Base-by-base conservation (phyloP, 768 basidiomycete genomes). In the Serpula lacrymans region DNA sequence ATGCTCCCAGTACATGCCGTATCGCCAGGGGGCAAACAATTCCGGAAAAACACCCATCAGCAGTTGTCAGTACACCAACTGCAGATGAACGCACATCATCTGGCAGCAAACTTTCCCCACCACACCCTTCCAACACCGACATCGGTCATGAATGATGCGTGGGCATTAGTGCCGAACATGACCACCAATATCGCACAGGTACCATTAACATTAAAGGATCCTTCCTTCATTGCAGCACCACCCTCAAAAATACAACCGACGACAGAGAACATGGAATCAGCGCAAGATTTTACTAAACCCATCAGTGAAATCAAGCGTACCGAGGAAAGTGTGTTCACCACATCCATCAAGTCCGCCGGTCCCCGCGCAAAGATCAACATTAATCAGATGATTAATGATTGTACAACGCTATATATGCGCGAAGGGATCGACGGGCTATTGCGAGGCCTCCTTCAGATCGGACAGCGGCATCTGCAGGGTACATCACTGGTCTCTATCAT, bases 91-190 rank as follows among this genome's bases (percentile, higher is more conserved):
- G 14, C 41, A 5, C 53, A 44, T 24, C 46, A 36, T n/a, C n/a
- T 62, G 37, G 42, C 39, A 34, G 28, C 26, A n/a, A 53, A 36
- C 30, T 55, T 62, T 41, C 11, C 14, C 6, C 5, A 14, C 22
- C 20, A 9, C 8, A 25, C 25, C 17, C 45, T 62, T 4, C 60
- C 57, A 4, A 8, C 30, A 0, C 55, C 62, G n/a, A 34, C 42
- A 12, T 34, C 26, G 11, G 24, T 42, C 22, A 38, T 55, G 26
- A 43, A n/a, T 32, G 49, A 42, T n/a, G 48, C 49, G 10, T 62
- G 60, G 60, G 29, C 37, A 6, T 38, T 47, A 25, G n/a, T 59
- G 22, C 60, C 60, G n/a, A 62, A 62, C 14, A 9, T 34, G 6
- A 62, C 11, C 5, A 14, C 34, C 20, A 35, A 48, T 11, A 25